Base-by-base conservation (phyloP, 768 basidiomycete species). In the Calocybe cyanea region DNA sequence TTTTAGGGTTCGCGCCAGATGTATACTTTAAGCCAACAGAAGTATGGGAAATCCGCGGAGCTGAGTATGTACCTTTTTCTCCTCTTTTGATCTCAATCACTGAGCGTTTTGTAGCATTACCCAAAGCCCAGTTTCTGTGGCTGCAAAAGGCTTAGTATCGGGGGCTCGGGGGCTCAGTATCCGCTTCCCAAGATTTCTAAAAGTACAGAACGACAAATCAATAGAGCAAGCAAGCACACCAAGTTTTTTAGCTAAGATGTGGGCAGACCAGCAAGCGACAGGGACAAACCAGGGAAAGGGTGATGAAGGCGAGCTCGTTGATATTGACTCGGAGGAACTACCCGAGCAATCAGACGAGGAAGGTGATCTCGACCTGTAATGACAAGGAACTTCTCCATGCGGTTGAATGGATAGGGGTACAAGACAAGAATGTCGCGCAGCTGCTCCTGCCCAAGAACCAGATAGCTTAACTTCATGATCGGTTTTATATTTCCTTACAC, bases 11-110 rank as follows among this genome's bases (percentile, higher is more conserved):
- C 49, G 73, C 55, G 43, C 85, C 86, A 2, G 72, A 81, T 45
- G 75, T 85, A 30, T 88, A 81, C 60, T 86, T 88, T 58, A 75
- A 72, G 52, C 85, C 87, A 15, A 67, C 68, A 46, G 81, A 87
- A 59, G 88, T 92, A 13, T 96, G 93, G 93, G 92, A 96, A 67
- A 87, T 95, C 46, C 77, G 80, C 20, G 83, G 85, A 31, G 84
- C 86, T 48, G 82, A 87, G 84, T 80, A 52, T 61, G 72, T 60
- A n/a, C 10, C 25, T 37, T 15, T 6, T 21, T n/a, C 39, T 15
- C 28, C 8, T 2, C 15, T 38, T 41, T 23, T 18, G 21, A 28
- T 30, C 41, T 24, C 10, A 7, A 17, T 30, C 36, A 13, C 21
- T 43, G 20, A 38, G 33, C n/a, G 6, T 19, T 23, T 48, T 52